Percentiles rank a stretch among this genome's conserved stretches.
These are phyloP conservation scores for Dipteronia dyeriana DNA, from an alignment of 345 rosid genomes.

Conservation along the genomic window DNA sequence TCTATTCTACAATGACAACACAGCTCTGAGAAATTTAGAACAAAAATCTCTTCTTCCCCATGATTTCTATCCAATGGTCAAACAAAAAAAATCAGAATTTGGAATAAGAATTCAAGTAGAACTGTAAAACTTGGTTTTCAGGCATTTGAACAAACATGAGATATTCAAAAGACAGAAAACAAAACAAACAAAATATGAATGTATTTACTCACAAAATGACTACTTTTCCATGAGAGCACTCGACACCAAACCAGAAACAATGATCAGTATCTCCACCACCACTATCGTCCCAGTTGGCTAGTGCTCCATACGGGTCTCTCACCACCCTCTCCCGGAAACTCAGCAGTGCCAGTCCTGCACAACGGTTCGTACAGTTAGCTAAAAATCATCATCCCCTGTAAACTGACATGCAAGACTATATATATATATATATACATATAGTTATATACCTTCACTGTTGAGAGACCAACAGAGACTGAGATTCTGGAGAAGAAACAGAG, in stretches of 20 bases:
- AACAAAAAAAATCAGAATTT: background rate
- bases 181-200: background rate
- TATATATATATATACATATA: no score
- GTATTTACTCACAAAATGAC: conserved; percentile 58
- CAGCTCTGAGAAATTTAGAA: background rate
- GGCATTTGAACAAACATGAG: background rate
- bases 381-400: background rate
- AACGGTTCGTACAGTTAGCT: background rate
- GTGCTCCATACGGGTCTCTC: conserved; percentile 70
- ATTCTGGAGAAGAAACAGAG: conserved; percentile 24
- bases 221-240: conserved; percentile 68
- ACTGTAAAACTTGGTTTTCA: background rate
- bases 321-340: conserved; percentile 60
- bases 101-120: background rate
- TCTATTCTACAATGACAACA: no score
- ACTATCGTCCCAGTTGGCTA: conserved; percentile 58
- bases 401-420: conserved; percentile 1
- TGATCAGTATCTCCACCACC: conserved; percentile 43
- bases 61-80: background rate
- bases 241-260: conserved; percentile 86
- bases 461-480: conserved; percentile 34
- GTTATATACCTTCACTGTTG: conserved; percentile 47
- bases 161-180: background rate
- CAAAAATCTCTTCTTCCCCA: background rate
- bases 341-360: conserved; percentile 63